A percentile compares a stretch with the other conserved stretches of the same genome.
These are phyloP conservation scores for Lactarius quietus DNA, from an alignment of 768 basidiomycete species.

Conservation along the genomic window DNA sequence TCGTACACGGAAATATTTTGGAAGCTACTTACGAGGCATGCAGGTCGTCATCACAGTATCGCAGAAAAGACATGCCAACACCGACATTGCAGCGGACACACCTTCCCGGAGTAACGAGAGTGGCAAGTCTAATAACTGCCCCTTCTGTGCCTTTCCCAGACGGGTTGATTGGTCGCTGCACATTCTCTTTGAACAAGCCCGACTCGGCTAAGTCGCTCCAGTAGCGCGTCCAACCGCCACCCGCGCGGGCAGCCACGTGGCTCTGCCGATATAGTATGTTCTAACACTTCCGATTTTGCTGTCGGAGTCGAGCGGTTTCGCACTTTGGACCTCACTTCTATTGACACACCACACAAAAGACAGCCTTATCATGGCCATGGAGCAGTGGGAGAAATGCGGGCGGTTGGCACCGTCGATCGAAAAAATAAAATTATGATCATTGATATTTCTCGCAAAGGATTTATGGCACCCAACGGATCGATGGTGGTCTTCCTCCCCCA, in stretches of 20 bases:
- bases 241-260: slow-evolving; percentile 18
- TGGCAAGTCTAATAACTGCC: slow-evolving; percentile 14
- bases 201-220: slow-evolving; percentile 18
- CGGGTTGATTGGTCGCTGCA: slow-evolving; percentile 6
- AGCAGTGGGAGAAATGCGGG: slow-evolving; percentile 17
- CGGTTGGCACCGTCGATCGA: slow-evolving; percentile 23
- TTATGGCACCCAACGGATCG: slow-evolving; percentile 10
- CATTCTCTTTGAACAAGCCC: slow-evolving; percentile 22
- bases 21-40: background rate
- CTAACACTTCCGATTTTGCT: slow-evolving; percentile 10
- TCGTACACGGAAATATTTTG: slow-evolving; percentile 33
- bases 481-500: background rate
- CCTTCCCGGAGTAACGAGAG: slow-evolving; percentile 7
- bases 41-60: background rate
- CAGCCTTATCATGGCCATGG: slow-evolving; percentile 18
- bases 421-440: slow-evolving; percentile 11
- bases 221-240: slow-evolving; percentile 5
- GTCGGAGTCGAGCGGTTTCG: slow-evolving; percentile 21
- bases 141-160: slow-evolving; percentile 19
- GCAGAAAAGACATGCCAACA: background rate
- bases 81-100: slow-evolving; percentile 4
- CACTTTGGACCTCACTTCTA: slow-evolving; percentile 16
- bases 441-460: slow-evolving; percentile 11
- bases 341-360: slow-evolving; percentile 19
- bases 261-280: slow-evolving; percentile 25